Evolutionary conservation across 768 basidiomycete species (phyloP).

Genomic region (Mycena alexandri): DNA sequence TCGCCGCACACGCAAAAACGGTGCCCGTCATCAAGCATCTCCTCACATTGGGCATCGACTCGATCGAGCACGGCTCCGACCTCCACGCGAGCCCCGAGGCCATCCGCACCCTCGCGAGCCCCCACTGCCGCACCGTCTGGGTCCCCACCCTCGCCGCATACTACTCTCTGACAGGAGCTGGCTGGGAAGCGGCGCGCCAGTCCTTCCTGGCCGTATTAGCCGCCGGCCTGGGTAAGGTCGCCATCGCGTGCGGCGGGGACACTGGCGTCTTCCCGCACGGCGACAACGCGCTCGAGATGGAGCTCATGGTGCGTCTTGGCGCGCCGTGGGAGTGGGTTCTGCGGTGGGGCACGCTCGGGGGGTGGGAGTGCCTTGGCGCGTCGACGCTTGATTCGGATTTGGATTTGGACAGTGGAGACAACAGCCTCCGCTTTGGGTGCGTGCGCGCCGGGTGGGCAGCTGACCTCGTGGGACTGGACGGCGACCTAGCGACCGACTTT

Average conservation of each 20-base stretch:
- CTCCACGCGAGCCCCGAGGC: constrained; percentile 42
- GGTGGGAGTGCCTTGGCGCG: constrained; percentile 68
- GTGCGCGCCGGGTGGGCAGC: constrained; percentile 69
- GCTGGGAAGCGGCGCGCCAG: constrained; percentile 54
- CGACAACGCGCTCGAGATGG: constrained; percentile 70
- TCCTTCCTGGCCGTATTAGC: constrained; percentile 63
- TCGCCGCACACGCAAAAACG: constrained; percentile 66
- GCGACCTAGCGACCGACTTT: constrained; percentile 55
- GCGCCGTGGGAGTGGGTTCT: constrained; percentile 66
- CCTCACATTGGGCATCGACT: constrained; percentile 58
- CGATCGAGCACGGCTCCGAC: constrained; percentile 68
- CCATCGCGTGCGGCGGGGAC: constrained; percentile 72
- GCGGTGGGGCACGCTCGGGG: constrained; percentile 70
- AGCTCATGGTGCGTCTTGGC: constrained; percentile 69
- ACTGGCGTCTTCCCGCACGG: constrained; percentile 76
- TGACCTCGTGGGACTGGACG: constrained; percentile 56
- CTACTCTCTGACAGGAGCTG: constrained; percentile 47
- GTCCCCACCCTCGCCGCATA: constrained; percentile 71
- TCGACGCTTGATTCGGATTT: constrained; percentile 57
- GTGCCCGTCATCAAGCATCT: constrained; percentile 50
- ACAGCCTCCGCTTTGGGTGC: constrained; percentile 69
- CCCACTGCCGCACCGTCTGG: constrained; percentile 56
- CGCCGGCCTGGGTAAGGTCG: constrained; percentile 53
- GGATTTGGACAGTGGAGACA: constrained; percentile 48
- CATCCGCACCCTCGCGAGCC: constrained; percentile 44